Percentiles rank a stretch among this genome's conserved stretches.
These are phyloP conservation scores for Carallia brachiata DNA, from an alignment of 345 rosid species.

Conservation along the genomic window DNA sequence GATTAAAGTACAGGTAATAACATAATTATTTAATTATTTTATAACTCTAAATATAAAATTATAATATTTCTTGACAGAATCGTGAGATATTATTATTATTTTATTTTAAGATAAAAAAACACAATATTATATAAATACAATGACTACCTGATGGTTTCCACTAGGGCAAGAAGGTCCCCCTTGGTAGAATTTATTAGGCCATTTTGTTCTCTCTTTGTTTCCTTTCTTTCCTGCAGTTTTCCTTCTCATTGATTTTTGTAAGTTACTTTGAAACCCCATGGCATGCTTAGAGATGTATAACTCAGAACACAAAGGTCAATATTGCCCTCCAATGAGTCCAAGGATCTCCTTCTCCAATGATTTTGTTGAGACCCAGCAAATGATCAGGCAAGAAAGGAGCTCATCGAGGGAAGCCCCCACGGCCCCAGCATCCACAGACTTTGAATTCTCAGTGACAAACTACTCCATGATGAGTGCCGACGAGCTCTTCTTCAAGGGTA, in stretches of 20 bases:
- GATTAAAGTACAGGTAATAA: no score
- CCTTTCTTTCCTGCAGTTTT: neutral
- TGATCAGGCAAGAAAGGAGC: slow-evolving; percentile 44
- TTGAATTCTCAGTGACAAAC: slow-evolving; percentile 80
- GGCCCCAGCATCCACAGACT: slow-evolving; percentile 59
- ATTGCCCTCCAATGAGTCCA: slow-evolving; percentile 51
- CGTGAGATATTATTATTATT: no score
- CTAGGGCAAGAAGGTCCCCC: slow-evolving; percentile 44
- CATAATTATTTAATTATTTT: no score
- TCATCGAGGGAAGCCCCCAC: slow-evolving; percentile 15
- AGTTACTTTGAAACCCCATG: slow-evolving; percentile 31
- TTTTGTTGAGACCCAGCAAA: slow-evolving; percentile 60
- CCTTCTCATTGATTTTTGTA: slow-evolving; percentile 1
- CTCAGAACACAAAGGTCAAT: slow-evolving; percentile 8
- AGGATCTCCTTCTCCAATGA: slow-evolving; percentile 92
- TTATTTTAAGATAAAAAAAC: no score
- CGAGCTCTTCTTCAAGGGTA: slow-evolving; percentile 89
- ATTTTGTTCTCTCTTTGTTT: slow-evolving; percentile 18
- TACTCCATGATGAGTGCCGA: slow-evolving; percentile 94
- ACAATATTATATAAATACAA: slow-evolving; percentile 42
- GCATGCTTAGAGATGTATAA: slow-evolving; percentile 4
- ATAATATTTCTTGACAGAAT: no score
- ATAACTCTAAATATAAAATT: no score
- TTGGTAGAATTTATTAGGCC: slow-evolving; percentile 19
- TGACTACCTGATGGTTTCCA: slow-evolving; percentile 40